These are phyloP conservation scores for Sugiyamaella japonica DNA, from an alignment of 1,139 yeast genomes.

Conservation along the genomic window DNA sequence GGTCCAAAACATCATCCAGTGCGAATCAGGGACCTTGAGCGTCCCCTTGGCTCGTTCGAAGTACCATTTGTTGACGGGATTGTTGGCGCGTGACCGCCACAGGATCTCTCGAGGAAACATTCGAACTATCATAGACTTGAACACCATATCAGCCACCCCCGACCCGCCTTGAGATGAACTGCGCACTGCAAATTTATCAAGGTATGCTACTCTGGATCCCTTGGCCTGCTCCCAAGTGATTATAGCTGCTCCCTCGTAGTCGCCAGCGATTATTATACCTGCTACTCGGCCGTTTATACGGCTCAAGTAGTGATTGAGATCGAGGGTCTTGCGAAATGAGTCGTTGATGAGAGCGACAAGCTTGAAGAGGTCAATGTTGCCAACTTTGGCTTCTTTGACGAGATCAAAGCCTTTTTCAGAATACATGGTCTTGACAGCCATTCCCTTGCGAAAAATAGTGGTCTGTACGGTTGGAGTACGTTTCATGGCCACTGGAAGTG, in stretches of 20 bases:
- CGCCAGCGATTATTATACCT: constrained; percentile 81
- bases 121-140: constrained; percentile 68
- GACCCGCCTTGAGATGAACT: constrained; percentile 83
- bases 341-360: constrained; percentile 67
- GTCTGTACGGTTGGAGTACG: constrained; percentile 70
- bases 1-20: constrained; percentile 71
- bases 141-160: constrained; percentile 89
- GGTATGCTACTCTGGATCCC: constrained; percentile 52
- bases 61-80: constrained; percentile 97
- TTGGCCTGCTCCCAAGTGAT: constrained; percentile 66
- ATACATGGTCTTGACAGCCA: constrained; percentile 57
- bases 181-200: constrained; percentile 91
- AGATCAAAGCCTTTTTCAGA: constrained; percentile 45
- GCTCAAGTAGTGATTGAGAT: constrained; percentile 60
- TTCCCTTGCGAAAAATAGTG: constrained; percentile 77
- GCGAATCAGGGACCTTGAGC: constrained; percentile 51
- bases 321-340: constrained; percentile 72
- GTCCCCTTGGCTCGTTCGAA: constrained; percentile 87
- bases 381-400: constrained; percentile 48
- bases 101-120: constrained; percentile 72
- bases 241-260: constrained; percentile 93
- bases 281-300: constrained; percentile 70
- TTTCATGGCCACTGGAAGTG: constrained; percentile 64
- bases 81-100: constrained; percentile 84
- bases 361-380: constrained; percentile 55